Base-by-base conservation (phyloP, 139 green algal species). In the Limnomonas spitsbergensis region DNA sequence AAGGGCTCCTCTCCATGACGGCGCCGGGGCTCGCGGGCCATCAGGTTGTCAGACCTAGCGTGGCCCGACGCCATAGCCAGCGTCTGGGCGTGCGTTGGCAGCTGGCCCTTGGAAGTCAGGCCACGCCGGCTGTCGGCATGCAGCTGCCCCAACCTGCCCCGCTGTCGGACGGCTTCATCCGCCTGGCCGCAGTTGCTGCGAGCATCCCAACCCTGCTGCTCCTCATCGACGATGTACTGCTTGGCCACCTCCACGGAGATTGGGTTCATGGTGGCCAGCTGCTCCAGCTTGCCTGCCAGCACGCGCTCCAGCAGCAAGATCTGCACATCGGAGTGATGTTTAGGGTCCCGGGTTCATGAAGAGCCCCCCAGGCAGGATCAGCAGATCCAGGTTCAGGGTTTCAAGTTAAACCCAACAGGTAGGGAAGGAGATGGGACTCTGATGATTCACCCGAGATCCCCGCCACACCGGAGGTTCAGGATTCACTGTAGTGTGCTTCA, bases 211-310 rank as follows among this genome's bases (percentile, higher is more conserved):
- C 47, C 47, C 47, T 20, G 47, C 14, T 20, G 14, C 14, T 61
- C 47, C 47, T 61, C 47, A 29, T 20, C 47, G 4, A 70, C 4
- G 4, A 70, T 4, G 14, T 24, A 70, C 14, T 70, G 14, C 56
- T 36, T 70, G 56, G 56, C 56, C 56, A 70, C 56, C 27, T 32
- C 9, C 24, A 32, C 20, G 3, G 29, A 6, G 36, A 74, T 42
- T 4, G 68, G 68, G 9, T 6, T 29, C 68, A 74, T 14, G 68
- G 68, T 42, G 6, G 68, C 68, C 34, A 74, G 20, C 36, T 39
- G 68, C 36, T 74, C 68, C 35, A 47, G 4, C 68, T 74, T 74
- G 29, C 31, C 36, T 4, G 68, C 68, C 35, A 74, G 36, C 9
- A 74, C 26, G 20, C 9, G 4, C 4, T 74, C 68, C 68, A 74